Percentiles rank a stretch among this genome's conserved stretches.
phyloP scores from a whole-genome alignment of 2,329 filamentous ascomycete species.

The Ophiostoma ulmi region DNA sequence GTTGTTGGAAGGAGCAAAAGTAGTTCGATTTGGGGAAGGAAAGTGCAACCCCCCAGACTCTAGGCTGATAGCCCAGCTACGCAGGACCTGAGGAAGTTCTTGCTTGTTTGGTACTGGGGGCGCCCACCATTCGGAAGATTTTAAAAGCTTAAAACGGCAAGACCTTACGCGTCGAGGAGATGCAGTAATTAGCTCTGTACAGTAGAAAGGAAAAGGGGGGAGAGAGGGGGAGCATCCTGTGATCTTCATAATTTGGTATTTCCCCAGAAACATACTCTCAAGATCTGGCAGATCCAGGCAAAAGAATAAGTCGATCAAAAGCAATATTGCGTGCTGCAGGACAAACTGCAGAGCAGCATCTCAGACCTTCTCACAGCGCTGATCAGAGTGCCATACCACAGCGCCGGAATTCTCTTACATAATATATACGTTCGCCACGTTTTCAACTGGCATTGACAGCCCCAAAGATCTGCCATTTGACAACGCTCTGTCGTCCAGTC shows the following conservation, averaged over 20 bases:
- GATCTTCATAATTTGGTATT: not conserved
- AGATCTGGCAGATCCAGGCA: not conserved
- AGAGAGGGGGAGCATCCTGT: not conserved
- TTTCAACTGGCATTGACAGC: not conserved
- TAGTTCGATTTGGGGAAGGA: not conserved
- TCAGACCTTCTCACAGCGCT: not conserved
- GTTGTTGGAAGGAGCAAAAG: not conserved
- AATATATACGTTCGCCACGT: not conserved
- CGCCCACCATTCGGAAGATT: not conserved
- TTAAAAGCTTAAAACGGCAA: slow-evolving; percentile 3
- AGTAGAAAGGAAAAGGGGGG: not conserved
- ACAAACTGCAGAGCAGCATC: not conserved
- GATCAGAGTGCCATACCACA: slow-evolving; percentile 2
- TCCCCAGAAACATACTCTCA: not conserved
- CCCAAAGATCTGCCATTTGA: not conserved
- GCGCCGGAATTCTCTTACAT: not conserved
- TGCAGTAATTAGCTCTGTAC: not conserved
- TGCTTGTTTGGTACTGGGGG: not conserved
- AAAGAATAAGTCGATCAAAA: not conserved
- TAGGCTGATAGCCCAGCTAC: not conserved
- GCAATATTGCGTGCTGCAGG: not conserved
- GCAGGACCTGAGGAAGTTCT: not conserved
- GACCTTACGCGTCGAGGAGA: not conserved
- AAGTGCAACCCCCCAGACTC: slow-evolving; percentile 1
- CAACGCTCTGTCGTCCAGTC: not conserved